Base-by-base conservation (phyloP, 140 eudicot species). In the Eryngium alpinum region DNA sequence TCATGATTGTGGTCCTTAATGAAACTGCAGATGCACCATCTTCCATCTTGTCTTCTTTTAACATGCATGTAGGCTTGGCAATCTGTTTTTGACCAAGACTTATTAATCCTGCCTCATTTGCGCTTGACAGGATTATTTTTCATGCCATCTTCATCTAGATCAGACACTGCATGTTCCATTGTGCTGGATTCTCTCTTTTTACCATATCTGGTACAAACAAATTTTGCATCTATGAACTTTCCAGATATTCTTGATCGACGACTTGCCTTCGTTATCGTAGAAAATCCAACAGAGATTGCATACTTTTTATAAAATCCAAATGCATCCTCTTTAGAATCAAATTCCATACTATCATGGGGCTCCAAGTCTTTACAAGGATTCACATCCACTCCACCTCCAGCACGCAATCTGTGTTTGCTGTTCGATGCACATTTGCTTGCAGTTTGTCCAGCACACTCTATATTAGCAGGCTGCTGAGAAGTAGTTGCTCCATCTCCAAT, bases 261-360 rank as follows among this genome's bases (percentile, higher is more conserved):
- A 81, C 87, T 90, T 79, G 86, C 85, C 82, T 82, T 82, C 78
- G 67, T 85, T 67, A 82, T 82, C 70, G 87, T 80, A 83, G 83
- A 85, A 88, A 90, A 88, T 79, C 84, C 85, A 53, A 86, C 59
- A 49, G 90, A 86, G 79, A 60, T 81, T 33, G 90, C 90, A 80
- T 80, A 84, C 81, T 87, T 79, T 79, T 82, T 88, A 50, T 82
- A 74, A 80, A 81, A 86, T 77, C 57, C 11, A 59, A 84, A 87
- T 31, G 88, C 89, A 77, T 86, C 90, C 78, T 83, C 85, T 79
- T 88, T 86, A 79, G 93, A 88, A 32, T 90, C 91, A 79, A 90
- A 88, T 83, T 87, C 93, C 87, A 88, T 82, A 31, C 84, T 84
- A 33, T 82, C 78, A 51, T 75, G 83, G 33, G 86, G 85, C 79